Base-by-base conservation (phyloP, 108 stramenopile genomes). In the Parmales sp. region DNA sequence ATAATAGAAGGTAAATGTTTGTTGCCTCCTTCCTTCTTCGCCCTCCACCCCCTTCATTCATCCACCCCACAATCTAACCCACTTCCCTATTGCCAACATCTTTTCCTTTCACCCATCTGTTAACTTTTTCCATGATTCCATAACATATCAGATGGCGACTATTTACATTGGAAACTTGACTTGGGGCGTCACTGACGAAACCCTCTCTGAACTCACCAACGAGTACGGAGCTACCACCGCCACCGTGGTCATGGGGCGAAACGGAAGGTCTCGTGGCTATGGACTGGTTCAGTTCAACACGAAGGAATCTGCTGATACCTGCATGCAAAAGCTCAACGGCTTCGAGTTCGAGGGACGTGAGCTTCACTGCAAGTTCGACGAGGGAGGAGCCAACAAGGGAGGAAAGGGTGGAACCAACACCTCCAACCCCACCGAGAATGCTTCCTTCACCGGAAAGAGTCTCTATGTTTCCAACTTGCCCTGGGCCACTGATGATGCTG, bases 151-250 rank as follows among this genome's bases (percentile, higher is more conserved):
- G 36, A 60, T 60, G 54, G 18, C 54, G 16, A 60, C 54, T 29
- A 13, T 60, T 4, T 60, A 34, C 31, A 34, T 60, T 26, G 54
- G 54, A 60, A 60, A 60, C 54, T 34, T 60, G 2, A 60, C 29
- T 18, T 60, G 54, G 54, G 54, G 36, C 7, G 29, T 28, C 54
- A 60, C 54, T 13, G 54, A 60, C 54, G 54, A 60, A 11, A 34
- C 29, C 16, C 54, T 60, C 28, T 60, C 36, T 20, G 2, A 11
- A 6, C 54, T 60, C 54, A 34, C 36, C 54, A 34, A 28, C 54
- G 13, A 11, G 11, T 60, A 34, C 54, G 36, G 29, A 28, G 31
- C 54, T 34, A 60, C 54, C 54, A 19, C 26, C 31, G 54, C 54
- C 20, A 20, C 5, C 2, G 31, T 60, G 16, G 54, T 60, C 28